Evolutionary conservation across 495 filamentous ascomycete species (phyloP), one percentile per base, ranked within the genome.

Genomic region (Xylaria curta): DNA sequence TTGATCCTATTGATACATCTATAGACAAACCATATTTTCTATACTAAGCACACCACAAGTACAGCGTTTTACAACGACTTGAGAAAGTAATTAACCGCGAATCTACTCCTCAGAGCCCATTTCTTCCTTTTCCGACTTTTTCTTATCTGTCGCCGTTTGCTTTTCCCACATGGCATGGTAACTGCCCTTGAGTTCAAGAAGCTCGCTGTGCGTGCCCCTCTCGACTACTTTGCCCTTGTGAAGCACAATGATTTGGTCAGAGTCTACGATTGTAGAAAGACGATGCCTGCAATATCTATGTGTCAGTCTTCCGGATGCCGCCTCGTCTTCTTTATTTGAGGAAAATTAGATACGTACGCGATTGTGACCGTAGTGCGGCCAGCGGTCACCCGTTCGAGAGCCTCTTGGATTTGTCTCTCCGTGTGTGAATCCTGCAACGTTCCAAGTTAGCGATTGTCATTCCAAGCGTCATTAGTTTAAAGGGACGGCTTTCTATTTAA

Each of bases 121-220:
- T 81, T 76, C 33, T 79, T 77, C 82, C 61, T 86, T 91, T 79
- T 93, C 86, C 58, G 88, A 88, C 0, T 88, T 87, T 4, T 91
- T 92, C 73, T 87, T 84, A 78, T 94, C 91, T 3, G 92, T 92
- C 7, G 89, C 85, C 66, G 93, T 92, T 76, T 96, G 93, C 78
- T 94, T 94, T 70, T 86, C 85, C 93, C 93, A 96, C 93, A 96
- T 94, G 75, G 85, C 90, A 42, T 90, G 86, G 73, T 96, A 96
- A 24, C 89, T 85, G 15, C 91, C 92, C 38, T 89, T 89, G 72
- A 85, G 76, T 6, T 84, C 87, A 13, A 95, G 82, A 4, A 96
- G 83, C 69, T 94, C 89, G 38, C 90, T 86, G 74, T 96, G 93
- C 5, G 89, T 93, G 17, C 93, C 93, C 10, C 85, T 83, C 79